phyloP scores from a whole-genome alignment of 495 filamentous ascomycete genomes.

The Penicillium daleae region DNA sequence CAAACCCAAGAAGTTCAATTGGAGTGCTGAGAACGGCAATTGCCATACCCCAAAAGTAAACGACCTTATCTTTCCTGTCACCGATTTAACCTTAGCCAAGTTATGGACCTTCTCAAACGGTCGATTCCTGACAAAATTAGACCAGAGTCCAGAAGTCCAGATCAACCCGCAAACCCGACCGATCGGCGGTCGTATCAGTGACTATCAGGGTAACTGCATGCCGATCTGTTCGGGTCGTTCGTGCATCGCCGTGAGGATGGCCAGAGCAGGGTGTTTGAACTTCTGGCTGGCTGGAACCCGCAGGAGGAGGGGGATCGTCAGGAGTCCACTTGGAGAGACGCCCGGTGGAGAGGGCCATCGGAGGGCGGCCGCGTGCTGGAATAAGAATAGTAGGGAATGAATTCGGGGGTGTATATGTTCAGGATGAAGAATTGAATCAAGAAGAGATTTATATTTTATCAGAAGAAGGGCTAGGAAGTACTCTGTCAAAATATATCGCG shows the following conservation, averaged over 20 bases:
- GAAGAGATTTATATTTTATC: not conserved
- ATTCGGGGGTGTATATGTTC: not conserved
- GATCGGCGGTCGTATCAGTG: slow-evolving; percentile 1
- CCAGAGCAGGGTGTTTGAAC: not conserved
- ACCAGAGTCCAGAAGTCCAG: not conserved
- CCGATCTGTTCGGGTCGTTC: slow-evolving; percentile 3
- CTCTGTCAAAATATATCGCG: not conserved
- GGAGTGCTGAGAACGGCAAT: not conserved
- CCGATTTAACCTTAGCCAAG: not conserved
- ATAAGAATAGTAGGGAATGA: not conserved
- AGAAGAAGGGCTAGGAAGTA: not conserved
- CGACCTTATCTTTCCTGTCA: not conserved
- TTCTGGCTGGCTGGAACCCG: not conserved
- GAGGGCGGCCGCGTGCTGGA: not conserved
- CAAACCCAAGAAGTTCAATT: too few species aligned
- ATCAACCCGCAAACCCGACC: not conserved
- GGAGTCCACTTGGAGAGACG: slow-evolving; percentile 16
- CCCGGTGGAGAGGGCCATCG: not conserved
- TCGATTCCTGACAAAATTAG: not conserved
- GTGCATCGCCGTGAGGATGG: not conserved
- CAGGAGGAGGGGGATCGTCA: slow-evolving; percentile 18
- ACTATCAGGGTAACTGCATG: not conserved
- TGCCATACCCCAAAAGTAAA: not conserved
- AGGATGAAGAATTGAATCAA: not conserved
- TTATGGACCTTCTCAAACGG: slow-evolving; percentile 19